Evolutionary conservation across 2,329 filamentous ascomycete species (phyloP).

Genomic region (Tolypocladium sp.): DNA sequence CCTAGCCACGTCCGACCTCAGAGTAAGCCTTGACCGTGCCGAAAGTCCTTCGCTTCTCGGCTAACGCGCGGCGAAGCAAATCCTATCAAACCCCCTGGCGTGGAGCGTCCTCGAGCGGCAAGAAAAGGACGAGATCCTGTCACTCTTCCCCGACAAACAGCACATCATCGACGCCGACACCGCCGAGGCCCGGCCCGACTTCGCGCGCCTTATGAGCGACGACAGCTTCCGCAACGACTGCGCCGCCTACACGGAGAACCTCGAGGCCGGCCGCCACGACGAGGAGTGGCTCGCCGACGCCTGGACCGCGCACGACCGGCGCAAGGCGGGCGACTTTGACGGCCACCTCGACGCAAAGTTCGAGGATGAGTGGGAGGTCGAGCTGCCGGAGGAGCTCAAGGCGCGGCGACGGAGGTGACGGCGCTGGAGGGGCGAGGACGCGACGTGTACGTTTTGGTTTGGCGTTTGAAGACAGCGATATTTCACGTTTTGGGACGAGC

Average conservation of each 20-base stretch:
- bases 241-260: slow-evolving; percentile 33
- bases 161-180: slow-evolving; percentile 25
- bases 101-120: slow-evolving; percentile 25
- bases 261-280: slow-evolving; percentile 40
- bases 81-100: slow-evolving; percentile 26
- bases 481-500: not conserved
- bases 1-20: slow-evolving; percentile 25
- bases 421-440: not conserved
- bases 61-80: slow-evolving; percentile 15
- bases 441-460: not conserved
- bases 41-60: not conserved
- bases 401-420: slow-evolving; percentile 2
- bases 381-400: slow-evolving; percentile 25
- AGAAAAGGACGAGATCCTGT: slow-evolving; percentile 25
- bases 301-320: slow-evolving; percentile 39
- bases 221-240: slow-evolving; percentile 38
- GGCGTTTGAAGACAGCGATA: not conserved
- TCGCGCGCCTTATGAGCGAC: slow-evolving; percentile 33
- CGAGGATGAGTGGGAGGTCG: slow-evolving; percentile 36
- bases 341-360: slow-evolving; percentile 35
- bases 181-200: slow-evolving; percentile 29
- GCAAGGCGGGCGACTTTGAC: slow-evolving; percentile 40
- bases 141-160: slow-evolving; percentile 25
- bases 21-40: slow-evolving; percentile 15
- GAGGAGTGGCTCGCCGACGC: slow-evolving; percentile 43